Conservation (phyloP, 805 yeast species). For the Candida peoriensis region DNA sequence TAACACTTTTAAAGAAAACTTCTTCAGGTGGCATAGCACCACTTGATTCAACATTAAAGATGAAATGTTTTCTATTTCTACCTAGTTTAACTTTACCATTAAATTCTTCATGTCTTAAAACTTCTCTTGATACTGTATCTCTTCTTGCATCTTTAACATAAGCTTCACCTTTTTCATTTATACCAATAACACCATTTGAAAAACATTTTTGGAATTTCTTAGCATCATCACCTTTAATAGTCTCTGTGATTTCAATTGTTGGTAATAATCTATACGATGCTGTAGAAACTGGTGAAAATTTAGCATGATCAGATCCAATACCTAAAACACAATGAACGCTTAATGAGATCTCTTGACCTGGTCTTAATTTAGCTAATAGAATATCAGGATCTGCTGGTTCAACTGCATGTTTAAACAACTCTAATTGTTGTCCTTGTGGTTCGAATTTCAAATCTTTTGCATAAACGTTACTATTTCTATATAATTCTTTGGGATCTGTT, state of each 20-base stretch:
- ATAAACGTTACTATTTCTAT: conserved; percentile 80
- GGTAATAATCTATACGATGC: conserved; percentile 95
- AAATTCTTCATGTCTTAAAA: conserved; percentile 88
- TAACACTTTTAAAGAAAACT: conserved; percentile 85
- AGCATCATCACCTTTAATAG: conserved; percentile 76
- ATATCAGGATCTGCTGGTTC: conserved; percentile 85
- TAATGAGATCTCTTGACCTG: conserved; percentile 92
- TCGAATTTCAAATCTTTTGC: conserved; percentile 86
- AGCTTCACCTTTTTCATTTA: conserved; percentile 64
- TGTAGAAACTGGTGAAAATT: conserved; percentile 94
- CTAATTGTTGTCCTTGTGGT: conserved; percentile 85
- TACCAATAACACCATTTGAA: conserved; percentile 87
- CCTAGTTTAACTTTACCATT: conserved; percentile 87
- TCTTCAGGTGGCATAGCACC: conserved; percentile 98
- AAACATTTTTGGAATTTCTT: conserved; percentile 80
- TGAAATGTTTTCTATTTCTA: conserved; percentile 86
- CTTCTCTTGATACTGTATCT: conserved; percentile 97
- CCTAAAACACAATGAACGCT: conserved; percentile 91
- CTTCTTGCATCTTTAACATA: conserved; percentile 83
- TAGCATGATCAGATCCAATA: conserved; percentile 92
- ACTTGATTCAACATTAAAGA: conserved; percentile 89
- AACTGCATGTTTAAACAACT: conserved; percentile 65
- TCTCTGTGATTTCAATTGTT: conserved; percentile 66
- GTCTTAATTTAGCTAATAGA: conserved; percentile 85
- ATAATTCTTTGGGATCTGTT: conserved; percentile 78